Base-by-base conservation (phyloP, 2,329 filamentous ascomycete genomes). In the Fusarium nematophilum region DNA sequence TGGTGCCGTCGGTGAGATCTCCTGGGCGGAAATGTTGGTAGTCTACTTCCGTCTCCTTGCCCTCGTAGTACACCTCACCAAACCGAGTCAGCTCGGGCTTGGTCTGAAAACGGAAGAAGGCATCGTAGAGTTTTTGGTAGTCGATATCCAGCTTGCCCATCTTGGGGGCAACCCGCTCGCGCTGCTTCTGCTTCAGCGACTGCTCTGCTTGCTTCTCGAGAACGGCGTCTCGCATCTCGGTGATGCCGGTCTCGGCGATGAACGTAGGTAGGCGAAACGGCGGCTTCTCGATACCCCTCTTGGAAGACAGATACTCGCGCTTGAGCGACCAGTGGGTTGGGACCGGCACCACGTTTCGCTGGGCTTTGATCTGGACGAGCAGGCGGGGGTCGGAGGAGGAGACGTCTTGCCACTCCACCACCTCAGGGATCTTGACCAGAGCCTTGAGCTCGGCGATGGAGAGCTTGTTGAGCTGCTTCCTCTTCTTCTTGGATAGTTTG, bases 51-150 rank as follows among this genome's bases (percentile, higher is more conserved):
- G 92, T 95, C 74, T 99, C 95, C 75, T 99, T 99, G 72, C 95
- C 95, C 77, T 99, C 95, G 74, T 98, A 98, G 76, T 99, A 99
- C n/a, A 99, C 93, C 75, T 99, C 95, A 33, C 95, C 95, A 68
- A 97, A 99, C 36, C 93, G 86, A 26, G 95, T 98, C 61, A 99
- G 80, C 67, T 93, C 89, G 0, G 95, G 95, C 77, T 99, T 99
- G 33, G 92, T 96, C 78, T 99, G 95, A 73, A 97, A 96, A 56
- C 93, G 87, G 82, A 99, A 99, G 81, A 99, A 99, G 4, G 95
- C 95, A 73, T 98, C 95, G 78, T 98, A 98, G 49, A 98, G 87
- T 75, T 95, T 97, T 73, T 97, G 92, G 75, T 99, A 99, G 76
- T 99, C 95, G 66, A 99, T 98, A 74, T 99, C 95, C 44, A 99